Evolutionary conservation across 805 yeast species (phyloP), one percentile per base, ranked within the genome.

Genomic region (Monosporozyma servazzii): DNA sequence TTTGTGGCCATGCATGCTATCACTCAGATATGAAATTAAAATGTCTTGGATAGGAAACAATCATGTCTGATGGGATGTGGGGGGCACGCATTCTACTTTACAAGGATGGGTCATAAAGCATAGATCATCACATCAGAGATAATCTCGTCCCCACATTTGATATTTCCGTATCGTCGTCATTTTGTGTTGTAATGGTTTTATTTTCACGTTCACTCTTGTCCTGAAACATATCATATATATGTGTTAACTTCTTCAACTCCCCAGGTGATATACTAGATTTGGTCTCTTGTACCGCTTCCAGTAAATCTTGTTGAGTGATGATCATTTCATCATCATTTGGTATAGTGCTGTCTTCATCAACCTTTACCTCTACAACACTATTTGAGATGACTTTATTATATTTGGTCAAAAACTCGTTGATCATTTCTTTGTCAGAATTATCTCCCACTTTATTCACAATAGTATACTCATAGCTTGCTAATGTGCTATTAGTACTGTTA

Each of bases 251-350:
- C 7, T 58, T 57, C 54, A 77, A 75, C 61, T 91, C 98, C 18
- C 81, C 76, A 0, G 71, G 66, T 0, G 97, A 89, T 29, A 91
- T 88, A 46, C 96, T 87, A n/a, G 96, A 88, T 57, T 86, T 88
- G 0, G 97, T 88, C 51, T 86, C 95, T 21, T 66, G 62, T 46
- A 86, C 68, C 0, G 96, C 85, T 36, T 74, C 74, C 6, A 72
- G 50, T 51, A 91, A 75, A 61, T 91, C 87, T 8, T 65, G 63
- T 11, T 73, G 72, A 4, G 71, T 67, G 8, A 88, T 80, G 40
- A 30, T 33, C 42, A 39, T 27, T 25, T 48, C 53, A 50, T 3
- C 31, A 51, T 37, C 53, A 20, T 27, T 43, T 30, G 15, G 3
- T 30, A 30, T 11, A 5, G 27, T 25, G 49, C 3, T 39, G 7